Evolutionary conservation across 306 rosid species (phyloP).

Genomic region (Sicyos baderoa): DNA sequence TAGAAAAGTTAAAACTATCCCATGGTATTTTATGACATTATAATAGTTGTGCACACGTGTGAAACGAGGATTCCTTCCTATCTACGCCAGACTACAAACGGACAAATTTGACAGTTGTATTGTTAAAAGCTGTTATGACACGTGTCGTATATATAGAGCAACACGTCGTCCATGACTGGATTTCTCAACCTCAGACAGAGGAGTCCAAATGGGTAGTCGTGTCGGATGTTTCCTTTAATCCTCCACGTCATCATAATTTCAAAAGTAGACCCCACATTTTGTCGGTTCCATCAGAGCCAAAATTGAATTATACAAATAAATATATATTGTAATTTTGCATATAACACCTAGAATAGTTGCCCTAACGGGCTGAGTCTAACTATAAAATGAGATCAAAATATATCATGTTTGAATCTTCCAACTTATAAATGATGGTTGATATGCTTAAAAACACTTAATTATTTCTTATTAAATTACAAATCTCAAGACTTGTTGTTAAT

Average conservation of each 20-base stretch:
- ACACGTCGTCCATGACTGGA: conserved; percentile 34
- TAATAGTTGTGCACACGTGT: conserved; percentile 36
- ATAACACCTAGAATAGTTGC: too few species aligned
- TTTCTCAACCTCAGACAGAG: conserved; percentile 26
- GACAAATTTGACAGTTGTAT: conserved; percentile 37
- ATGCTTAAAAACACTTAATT: too few species aligned
- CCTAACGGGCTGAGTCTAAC: too few species aligned
- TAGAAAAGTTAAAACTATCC: background rate
- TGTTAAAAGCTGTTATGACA: background rate
- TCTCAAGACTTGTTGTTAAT: too few species aligned
- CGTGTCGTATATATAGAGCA: background rate
- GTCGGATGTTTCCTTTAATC: background rate
- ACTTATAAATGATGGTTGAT: too few species aligned
- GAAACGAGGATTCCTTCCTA: conserved; percentile 29
- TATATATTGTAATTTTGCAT: too few species aligned
- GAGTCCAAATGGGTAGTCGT: background rate
- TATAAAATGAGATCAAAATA: too few species aligned
- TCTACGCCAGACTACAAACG: background rate
- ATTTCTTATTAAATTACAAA: too few species aligned
- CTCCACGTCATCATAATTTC: conserved; percentile 27
- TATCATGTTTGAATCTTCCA: too few species aligned
- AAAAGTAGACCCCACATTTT: conserved; percentile 18
- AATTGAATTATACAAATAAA: too few species aligned
- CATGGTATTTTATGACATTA: background rate
- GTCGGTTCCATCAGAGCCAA: background rate